Base-by-base conservation (phyloP, 257 asterid genomes). In the Paraleonurus japonicus region DNA sequence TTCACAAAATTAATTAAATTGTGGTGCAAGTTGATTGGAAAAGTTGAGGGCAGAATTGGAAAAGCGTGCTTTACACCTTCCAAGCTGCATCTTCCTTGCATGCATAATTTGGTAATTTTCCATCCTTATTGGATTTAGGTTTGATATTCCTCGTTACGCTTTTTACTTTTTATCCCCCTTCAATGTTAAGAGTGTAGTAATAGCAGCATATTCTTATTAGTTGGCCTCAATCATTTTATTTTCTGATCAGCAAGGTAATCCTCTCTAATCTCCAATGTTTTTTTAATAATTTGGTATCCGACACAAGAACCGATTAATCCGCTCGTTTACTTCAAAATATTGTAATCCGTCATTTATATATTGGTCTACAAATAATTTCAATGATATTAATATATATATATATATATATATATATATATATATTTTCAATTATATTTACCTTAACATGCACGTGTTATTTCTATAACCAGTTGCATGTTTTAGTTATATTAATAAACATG, bases 61-160 rank as follows among this genome's bases (percentile, higher is more conserved):
- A 54, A 71, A 48, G 77, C 70, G 60, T 77, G 81, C 70, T 55
- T 57, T 15, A n/a, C 75, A 41, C 71, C 76, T 53, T 76, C 39
- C 43, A 62, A 32, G 4, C 58, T 75, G 54, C 67, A 69, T 50
- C 66, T 50, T 61, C 30, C 72, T 48, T 4, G 6, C 75, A 39
- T 61, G 9, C 50, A 61, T 26, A 62, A 19, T 67, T 39, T 76
- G 62, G 60, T n/a, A 28, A 50, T 27, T 54, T 70, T 76, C 68
- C 68, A 75, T 50, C 37, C 28, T 61, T 22, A 33, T 61, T 11
- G 75, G 62, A 28, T 13, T 54, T 53, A 35, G 51, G 39, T 24
- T 35, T 33, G 62, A 33, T 16, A 55, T 55, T 65, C 54, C 39
- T 54, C 20, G 4, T 28, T 39, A n/a, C 54, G 27, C 48, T 26